These are phyloP conservation scores for Albugo laibachii DNA, from an alignment of 352 stramenopile genomes.

Conservation along the genomic window DNA sequence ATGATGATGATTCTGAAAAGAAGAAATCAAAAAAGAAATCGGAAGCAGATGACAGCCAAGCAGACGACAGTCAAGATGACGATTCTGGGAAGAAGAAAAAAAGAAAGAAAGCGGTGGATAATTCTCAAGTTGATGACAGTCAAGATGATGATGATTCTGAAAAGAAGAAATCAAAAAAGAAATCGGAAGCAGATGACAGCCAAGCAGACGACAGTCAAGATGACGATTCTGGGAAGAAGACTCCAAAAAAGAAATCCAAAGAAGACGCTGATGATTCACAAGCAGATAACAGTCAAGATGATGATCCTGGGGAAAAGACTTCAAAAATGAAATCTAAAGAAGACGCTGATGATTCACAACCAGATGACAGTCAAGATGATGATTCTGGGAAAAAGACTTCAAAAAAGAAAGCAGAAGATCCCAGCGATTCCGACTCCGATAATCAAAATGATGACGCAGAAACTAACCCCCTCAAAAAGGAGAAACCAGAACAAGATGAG, in stretches of 20 bases:
- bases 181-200: neutral
- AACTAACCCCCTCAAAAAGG: neutral
- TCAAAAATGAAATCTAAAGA: neutral
- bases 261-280: neutral
- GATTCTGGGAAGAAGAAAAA: neutral
- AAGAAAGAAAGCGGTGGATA: neutral
- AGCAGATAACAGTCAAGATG: neutral
- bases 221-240: neutral
- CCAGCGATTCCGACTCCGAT: too few species aligned
- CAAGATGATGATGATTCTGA: neutral
- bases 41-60: neutral
- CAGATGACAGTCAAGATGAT: neutral
- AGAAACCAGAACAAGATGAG: neutral
- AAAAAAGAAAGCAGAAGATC: neutral
- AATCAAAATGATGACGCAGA: neutral
- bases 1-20: neutral
- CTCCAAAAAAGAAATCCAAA: neutral
- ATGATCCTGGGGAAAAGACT: neutral
- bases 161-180: neutral
- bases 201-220: neutral
- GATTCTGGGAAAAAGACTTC: neutral
- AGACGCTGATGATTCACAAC: neutral
- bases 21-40: neutral
- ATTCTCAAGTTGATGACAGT: neutral
- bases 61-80: neutral